phyloP scores from a whole-genome alignment of 352 stramenopile species.

The Phytophthora hibernalis region DNA sequence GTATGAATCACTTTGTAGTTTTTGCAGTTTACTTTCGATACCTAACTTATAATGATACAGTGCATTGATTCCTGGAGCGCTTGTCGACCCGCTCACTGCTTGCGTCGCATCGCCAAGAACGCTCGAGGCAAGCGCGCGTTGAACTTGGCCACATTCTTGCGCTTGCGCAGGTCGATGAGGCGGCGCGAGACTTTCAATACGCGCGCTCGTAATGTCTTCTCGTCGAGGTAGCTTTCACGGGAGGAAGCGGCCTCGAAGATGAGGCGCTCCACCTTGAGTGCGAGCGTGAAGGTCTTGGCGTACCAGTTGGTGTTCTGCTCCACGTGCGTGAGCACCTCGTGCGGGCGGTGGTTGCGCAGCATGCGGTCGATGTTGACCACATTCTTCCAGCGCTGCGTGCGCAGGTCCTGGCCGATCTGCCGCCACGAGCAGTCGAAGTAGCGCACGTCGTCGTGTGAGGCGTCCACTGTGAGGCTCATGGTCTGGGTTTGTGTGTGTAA shows the following conservation, averaged over 20 bases:
- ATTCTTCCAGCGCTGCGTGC: constrained; percentile 52
- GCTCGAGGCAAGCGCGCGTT: constrained; percentile 15
- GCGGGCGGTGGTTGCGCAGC: constrained; percentile 62
- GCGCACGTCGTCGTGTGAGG: constrained; percentile 19
- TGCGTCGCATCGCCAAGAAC: neutral
- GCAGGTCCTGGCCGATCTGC: constrained; percentile 40
- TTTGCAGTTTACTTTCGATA: constrained; percentile 22
- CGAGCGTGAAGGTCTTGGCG: constrained; percentile 70
- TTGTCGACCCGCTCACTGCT: constrained; percentile 6
- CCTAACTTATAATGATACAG: constrained; percentile 36
- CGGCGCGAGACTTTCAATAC: constrained; percentile 63
- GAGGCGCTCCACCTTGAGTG: constrained; percentile 75
- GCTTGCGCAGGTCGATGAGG: constrained; percentile 62
- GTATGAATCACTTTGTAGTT: neutral
- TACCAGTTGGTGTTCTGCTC: constrained; percentile 70
- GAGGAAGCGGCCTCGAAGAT: constrained; percentile 65
- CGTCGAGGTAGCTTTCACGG: constrained; percentile 68
- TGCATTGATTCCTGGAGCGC: neutral
- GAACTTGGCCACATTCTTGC: constrained; percentile 59
- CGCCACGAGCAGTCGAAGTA: constrained; percentile 33
- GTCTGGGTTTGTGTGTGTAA: neutral
- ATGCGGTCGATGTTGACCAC: constrained; percentile 70
- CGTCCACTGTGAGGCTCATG: constrained; percentile 22
- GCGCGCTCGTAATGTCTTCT: constrained; percentile 58
- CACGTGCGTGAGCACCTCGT: constrained; percentile 73